phyloP scores from a whole-genome alignment of 352 stramenopile genomes.

The Pythium aphanidermatum region DNA sequence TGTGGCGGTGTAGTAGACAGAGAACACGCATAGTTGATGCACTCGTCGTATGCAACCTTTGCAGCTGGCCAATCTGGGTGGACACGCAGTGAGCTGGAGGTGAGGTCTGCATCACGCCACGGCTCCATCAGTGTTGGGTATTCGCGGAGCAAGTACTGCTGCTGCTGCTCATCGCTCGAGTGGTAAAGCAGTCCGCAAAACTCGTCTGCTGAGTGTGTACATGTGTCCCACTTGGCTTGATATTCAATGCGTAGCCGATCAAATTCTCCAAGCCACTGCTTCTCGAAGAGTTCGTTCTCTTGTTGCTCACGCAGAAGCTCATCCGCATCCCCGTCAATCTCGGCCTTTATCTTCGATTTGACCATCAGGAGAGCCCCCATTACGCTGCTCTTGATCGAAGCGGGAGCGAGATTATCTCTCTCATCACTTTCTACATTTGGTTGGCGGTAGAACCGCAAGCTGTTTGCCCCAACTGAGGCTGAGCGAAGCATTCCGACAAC shows the following conservation, averaged over 20 bases:
- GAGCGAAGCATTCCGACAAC: no score
- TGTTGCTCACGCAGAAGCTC: constrained; percentile 29
- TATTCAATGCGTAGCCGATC: constrained; percentile 37
- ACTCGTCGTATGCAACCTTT: constrained; percentile 9
- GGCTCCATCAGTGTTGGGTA: constrained; percentile 56
- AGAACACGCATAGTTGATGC: constrained; percentile 14
- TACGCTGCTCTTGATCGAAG: constrained; percentile 29
- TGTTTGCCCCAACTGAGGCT: no score
- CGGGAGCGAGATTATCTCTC: background rate
- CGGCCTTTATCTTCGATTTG: constrained; percentile 47
- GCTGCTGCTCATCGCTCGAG: constrained; percentile 39
- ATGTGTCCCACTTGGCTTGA: constrained; percentile 52
- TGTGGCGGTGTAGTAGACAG: background rate
- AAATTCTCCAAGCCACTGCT: constrained; percentile 56
- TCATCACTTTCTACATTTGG: no score
- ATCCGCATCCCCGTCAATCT: constrained; percentile 40
- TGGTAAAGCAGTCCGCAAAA: constrained; percentile 63
- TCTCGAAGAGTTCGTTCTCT: constrained; percentile 44
- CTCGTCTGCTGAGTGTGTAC: constrained; percentile 56
- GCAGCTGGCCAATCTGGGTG: constrained; percentile 37
- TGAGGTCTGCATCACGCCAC: constrained; percentile 31
- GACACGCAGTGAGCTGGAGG: constrained; percentile 11
- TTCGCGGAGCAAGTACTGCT: constrained; percentile 33
- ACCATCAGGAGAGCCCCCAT: constrained; percentile 50
- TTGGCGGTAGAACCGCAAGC: no score